Evolutionary conservation across 2,329 filamentous ascomycete genomes (phyloP).

Genomic region (Pezicula neosporulosa): DNA sequence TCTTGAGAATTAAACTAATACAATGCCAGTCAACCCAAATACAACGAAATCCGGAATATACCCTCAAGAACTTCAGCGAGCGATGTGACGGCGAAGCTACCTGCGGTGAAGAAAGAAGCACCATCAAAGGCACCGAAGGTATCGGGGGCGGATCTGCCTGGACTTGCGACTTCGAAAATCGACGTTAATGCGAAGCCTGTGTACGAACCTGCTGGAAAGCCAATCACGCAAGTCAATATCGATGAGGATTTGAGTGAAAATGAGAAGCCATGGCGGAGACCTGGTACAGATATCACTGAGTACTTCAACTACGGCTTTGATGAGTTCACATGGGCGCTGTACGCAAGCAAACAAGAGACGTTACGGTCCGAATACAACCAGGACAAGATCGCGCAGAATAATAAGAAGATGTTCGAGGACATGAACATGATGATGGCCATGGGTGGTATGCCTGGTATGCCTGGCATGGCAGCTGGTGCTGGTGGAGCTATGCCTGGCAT

Average conservation of each 20-base stretch:
- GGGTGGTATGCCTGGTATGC: constrained; percentile 44
- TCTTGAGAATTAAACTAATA: constrained; percentile 8
- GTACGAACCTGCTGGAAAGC: constrained; percentile 76
- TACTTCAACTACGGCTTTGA: constrained; percentile 99
- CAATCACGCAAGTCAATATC: constrained; percentile 73
- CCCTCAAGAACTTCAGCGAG: constrained; percentile 55
- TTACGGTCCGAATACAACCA: constrained; percentile 74
- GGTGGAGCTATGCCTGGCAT: constrained; percentile 47
- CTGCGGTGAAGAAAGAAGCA: constrained; percentile 42
- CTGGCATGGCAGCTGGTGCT: constrained; percentile 32
- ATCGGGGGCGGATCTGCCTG: constrained; percentile 48
- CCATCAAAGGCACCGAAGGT: constrained; percentile 28
- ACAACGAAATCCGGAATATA: constrained; percentile 64
- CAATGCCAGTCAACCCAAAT: constrained; percentile 51
- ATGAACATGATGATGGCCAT: constrained; percentile 67
- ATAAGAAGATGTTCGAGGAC: constrained; percentile 77
- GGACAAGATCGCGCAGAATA: constrained; percentile 56
- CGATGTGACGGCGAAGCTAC: constrained; percentile 44
- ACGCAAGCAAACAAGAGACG: constrained; percentile 82
- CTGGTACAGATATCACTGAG: constrained; percentile 90
- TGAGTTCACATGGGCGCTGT: constrained; percentile 96
- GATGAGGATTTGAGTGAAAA: constrained; percentile 73
- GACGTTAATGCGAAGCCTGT: constrained; percentile 81
- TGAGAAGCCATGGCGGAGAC: constrained; percentile 92
- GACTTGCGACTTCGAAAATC: constrained; percentile 77